Base-by-base conservation (phyloP, 192 early-diverging fungal genomes). In the Mortierella hygrophila region DNA sequence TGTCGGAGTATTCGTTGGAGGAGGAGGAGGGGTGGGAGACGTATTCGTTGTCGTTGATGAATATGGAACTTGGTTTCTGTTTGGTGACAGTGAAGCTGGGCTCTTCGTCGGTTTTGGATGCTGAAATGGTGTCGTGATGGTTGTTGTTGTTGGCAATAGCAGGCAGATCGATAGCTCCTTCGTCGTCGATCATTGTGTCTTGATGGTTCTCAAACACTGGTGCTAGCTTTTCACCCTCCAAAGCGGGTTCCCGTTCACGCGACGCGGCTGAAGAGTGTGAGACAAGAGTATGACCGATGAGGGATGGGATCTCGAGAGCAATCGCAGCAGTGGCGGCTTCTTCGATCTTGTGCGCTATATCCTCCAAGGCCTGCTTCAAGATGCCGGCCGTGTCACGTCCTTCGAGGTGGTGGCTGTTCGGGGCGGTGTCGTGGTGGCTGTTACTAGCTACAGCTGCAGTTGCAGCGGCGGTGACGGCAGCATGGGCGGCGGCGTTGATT, bases 21-120 rank as follows among this genome's bases (percentile, higher is more conserved):
- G 49, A 10, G 15, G 52, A 18, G 16, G 49, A 10, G 15, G 52
- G 6, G 1, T 5, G 3, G 18, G 54, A 32, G 13, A 7, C 10
- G 46, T 70, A 70, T 41, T 70, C 70, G 21, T 72, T 49, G 40
- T 70, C 70, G 70, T 79, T 79, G 77, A 79, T 54, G 44, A 76
- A 18, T 3, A 46, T 68, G n/a, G 41, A 3, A 0, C 21, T 29
- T 4, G 55, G 26, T 13, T 76, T 65, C 21, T 68, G 26, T 37
- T 55, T 32, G n/a, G 29, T 41, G 18, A 21, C 18, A 3, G 18
- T 52, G 49, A 20, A 6, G 0, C 49, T 5, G 5, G 18, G 6
- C 49, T 52, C 49, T 52, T 52, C 16, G 44, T 15, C 44, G 11
- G 10, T 46, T 46, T 11, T 46, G 18, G 38, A 40, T 63, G n/a